Evolutionary conservation across 495 filamentous ascomycete genomes (phyloP).

Genomic region (Saxophila tyrrhenica): DNA sequence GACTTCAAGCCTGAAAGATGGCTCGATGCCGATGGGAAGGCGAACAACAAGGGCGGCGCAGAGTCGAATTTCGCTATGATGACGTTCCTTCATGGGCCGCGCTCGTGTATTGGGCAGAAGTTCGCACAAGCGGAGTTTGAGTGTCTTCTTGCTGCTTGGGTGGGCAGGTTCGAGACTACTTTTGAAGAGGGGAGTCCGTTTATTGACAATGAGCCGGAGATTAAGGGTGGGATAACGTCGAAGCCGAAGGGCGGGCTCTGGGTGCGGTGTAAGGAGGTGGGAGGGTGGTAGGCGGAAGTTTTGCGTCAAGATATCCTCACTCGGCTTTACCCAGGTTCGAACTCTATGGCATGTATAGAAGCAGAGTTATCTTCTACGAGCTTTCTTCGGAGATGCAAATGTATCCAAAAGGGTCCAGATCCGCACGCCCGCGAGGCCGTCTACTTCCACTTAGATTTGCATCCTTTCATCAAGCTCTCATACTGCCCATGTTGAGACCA

Average conservation of each 20-base stretch:
- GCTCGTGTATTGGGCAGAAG: slow-evolving; percentile 41
- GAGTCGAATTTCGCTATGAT: slow-evolving; percentile 29
- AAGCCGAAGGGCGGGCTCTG: slow-evolving; percentile 30
- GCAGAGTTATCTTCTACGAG: too few species aligned
- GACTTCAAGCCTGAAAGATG: slow-evolving; percentile 37
- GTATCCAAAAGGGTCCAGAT: too few species aligned
- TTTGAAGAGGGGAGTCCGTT: slow-evolving; percentile 23
- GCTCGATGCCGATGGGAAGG: slow-evolving; percentile 22
- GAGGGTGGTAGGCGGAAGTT: slow-evolving; percentile 16
- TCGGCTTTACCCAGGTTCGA: too few species aligned
- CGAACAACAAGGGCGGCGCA: slow-evolving; percentile 31
- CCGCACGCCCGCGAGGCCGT: too few species aligned
- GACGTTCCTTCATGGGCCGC: slow-evolving; percentile 38
- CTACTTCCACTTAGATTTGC: too few species aligned
- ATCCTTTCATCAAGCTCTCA: too few species aligned
- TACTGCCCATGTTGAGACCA: too few species aligned
- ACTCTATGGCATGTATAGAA: too few species aligned
- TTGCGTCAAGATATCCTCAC: too few species aligned
- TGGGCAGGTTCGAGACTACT: slow-evolving; percentile 61
- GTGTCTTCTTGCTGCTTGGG: slow-evolving; percentile 61
- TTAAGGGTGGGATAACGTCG: slow-evolving; percentile 29
- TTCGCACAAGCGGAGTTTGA: slow-evolving; percentile 83
- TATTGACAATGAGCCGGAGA: slow-evolving; percentile 19
- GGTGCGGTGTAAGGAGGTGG: slow-evolving; percentile 20
- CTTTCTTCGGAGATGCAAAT: too few species aligned